Base-by-base conservation (phyloP, 805 yeast species). In the Candida gorgasii region DNA sequence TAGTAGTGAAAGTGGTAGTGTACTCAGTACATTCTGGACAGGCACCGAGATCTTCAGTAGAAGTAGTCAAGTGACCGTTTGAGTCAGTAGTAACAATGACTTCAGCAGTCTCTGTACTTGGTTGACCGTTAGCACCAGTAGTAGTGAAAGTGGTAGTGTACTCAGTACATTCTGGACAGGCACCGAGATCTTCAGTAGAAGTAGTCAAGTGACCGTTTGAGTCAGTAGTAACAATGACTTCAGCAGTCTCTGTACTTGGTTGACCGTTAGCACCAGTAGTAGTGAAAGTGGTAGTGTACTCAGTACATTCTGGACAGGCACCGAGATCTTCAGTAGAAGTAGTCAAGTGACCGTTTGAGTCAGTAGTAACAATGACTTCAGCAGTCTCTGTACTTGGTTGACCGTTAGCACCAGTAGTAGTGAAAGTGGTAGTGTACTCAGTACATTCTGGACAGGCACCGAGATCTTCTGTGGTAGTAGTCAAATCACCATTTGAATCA, bases 11-110 rank as follows among this genome's bases (percentile, higher is more conserved):
- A n/a, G 45, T 26, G 12, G 48, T 41, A 34, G 45, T 43, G 33
- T 44, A 46, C 5, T 37, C 45, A 15, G 41, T 36, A 30, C 38
- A 32, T 26, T 38, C 43, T 15, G 42, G 28, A 36, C 45, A 40
- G n/a, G 30, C 40, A 18, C 28, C 33, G 16, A 47, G 9, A n/a
- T 45, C 41, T 16, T 43, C 45, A 15, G 49, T 45, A 16, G 30
- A 46, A 12, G 54, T 51, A 37, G 31, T 26, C 30, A 43, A 43
- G 3, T 28, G 12, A 5, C 54, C 55, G 8, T 14, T 43, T 5
- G 51, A 36, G 30, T 55, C 46, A 13, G 59, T 55, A 3, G 61
- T 53, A 12, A 54, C 50, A 19, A 49, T 24, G 23, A 50, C 53
- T 5, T 36, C 50, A 22, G 46, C 50, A 2, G 51, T 43, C 14